Evolutionary conservation across 2,329 filamentous ascomycete species (phyloP), one percentile per base, ranked within the genome.

Genomic region (Botrytis medusae): DNA sequence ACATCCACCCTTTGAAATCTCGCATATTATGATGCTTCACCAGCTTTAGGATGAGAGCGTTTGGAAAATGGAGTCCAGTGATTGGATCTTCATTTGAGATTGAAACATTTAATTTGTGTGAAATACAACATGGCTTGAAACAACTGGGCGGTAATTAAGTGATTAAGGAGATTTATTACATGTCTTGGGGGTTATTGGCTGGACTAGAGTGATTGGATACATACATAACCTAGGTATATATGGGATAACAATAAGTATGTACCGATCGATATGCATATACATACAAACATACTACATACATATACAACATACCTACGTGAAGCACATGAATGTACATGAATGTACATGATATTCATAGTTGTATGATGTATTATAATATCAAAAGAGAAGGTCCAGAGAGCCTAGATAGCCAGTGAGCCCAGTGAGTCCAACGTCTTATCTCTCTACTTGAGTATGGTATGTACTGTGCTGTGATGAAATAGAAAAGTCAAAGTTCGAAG

Each of bases 81-180:
- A 65, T 65, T 65, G 63, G 29, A 48, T 65, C 25, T 71, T 54
- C 44, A 65, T 72, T 72, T 54, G 32, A 12, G 8, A 64, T 72
- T 72, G 60, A 72, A 65, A 72, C 69, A 72, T 65, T 25, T 29
- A 34, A 71, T 71, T 54, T 71, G 60, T 57, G 6, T 44, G 22
- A 68, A 54, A 68, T 46, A 29, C 34, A 29, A 32, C 44, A 62
- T 63, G 61, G 20, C 32, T 37, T 71, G 59, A 71, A 71, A 71
- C 69, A 32, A 32, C 18, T 65, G 42, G 44, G 40, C 59, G 59
- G 34, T 37, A 37, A 40, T 61, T 61, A 40, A 18, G 59, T 61
- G 34, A 40, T 61, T 18, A n/a, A 59, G 29, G 18, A 34, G 8
- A 16, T 61, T 25, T 1, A 61, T 61, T 54, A 8, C 34, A 40